Evolutionary conservation across 345 rosid species (phyloP).

Genomic region (Hibiscus trionum): DNA sequence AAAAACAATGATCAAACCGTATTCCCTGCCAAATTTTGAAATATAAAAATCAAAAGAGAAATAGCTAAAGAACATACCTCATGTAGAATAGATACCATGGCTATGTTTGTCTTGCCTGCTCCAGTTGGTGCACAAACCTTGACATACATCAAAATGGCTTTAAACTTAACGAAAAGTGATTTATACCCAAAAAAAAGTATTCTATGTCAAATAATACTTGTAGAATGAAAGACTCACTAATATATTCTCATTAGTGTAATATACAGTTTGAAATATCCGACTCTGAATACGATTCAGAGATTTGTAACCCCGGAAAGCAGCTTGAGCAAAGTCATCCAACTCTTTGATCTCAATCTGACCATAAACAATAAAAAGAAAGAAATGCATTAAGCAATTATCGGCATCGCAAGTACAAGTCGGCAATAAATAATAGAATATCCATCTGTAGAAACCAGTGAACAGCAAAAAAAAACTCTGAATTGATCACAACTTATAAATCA

Average conservation of each 20-base stretch:
- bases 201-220: background rate
- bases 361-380: conserved; percentile 1
- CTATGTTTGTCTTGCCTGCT: conserved; percentile 97
- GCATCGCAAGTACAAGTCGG: background rate
- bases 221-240: conserved; percentile 47
- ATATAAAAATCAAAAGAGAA: conserved; percentile 5
- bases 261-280: conserved; percentile 87
- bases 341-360: conserved; percentile 87
- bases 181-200: background rate
- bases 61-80: conserved; percentile 45
- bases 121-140: conserved; percentile 99
- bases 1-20: background rate
- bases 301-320: conserved; percentile 93
- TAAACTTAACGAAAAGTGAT: conserved; percentile 14
- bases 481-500: background rate
- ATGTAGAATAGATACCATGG: conserved; percentile 88
- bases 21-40: conserved; percentile 8
- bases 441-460: background rate
- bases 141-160: conserved; percentile 22
- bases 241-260: conserved; percentile 84
- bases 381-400: conserved; percentile 10
- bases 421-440: background rate
- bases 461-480: background rate
- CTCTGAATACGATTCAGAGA: conserved; percentile 89
- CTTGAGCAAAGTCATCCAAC: conserved; percentile 89